Percentiles rank a stretch among this genome's conserved stretches.
Evolutionary conservation across 2,329 filamentous ascomycete genomes (phyloP).

Genomic region (Diaporthe sp.): DNA sequence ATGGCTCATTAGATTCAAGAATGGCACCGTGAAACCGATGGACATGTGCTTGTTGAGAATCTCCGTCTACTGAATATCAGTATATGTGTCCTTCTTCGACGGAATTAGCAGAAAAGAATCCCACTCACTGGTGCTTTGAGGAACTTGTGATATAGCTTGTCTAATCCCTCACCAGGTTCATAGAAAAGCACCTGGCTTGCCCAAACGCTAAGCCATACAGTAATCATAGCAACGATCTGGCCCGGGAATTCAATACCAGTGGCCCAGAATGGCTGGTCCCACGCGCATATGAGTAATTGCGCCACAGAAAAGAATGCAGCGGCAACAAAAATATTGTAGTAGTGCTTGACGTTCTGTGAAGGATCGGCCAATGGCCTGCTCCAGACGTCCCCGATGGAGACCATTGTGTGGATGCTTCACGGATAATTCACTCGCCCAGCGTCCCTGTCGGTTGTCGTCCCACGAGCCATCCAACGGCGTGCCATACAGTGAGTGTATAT

Average conservation of each 20-base stretch:
- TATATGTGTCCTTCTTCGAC: background rate
- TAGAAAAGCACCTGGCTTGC: constrained; percentile 42
- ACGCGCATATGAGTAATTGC: constrained; percentile 62
- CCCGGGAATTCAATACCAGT: constrained; percentile 60
- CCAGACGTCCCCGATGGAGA: background rate
- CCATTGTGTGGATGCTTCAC: constrained; percentile 26
- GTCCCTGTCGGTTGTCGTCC: constrained; percentile 15
- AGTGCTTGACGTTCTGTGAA: constrained; percentile 24
- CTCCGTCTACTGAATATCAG: constrained; percentile 56
- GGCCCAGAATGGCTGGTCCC: constrained; percentile 54
- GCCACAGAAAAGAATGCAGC: constrained; percentile 56
- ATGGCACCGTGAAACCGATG: constrained; percentile 64
- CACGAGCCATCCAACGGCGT: background rate
- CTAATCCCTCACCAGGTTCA: constrained; percentile 42
- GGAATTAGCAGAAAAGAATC: no score
- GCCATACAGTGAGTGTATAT: constrained; percentile 4
- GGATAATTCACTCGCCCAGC: background rate
- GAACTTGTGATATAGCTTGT: constrained; percentile 47
- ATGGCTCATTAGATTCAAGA: constrained; percentile 59
- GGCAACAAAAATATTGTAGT: constrained; percentile 47
- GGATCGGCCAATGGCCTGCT: background rate
- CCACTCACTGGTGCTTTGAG: constrained; percentile 46
- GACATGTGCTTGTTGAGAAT: constrained; percentile 67
- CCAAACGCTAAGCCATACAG: constrained; percentile 55
- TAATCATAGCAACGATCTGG: constrained; percentile 62